Percentiles rank a stretch among this genome's conserved stretches.
phyloP scores from a whole-genome alignment of 257 asterid genomes.

The Solanum ossicruentum region DNA sequence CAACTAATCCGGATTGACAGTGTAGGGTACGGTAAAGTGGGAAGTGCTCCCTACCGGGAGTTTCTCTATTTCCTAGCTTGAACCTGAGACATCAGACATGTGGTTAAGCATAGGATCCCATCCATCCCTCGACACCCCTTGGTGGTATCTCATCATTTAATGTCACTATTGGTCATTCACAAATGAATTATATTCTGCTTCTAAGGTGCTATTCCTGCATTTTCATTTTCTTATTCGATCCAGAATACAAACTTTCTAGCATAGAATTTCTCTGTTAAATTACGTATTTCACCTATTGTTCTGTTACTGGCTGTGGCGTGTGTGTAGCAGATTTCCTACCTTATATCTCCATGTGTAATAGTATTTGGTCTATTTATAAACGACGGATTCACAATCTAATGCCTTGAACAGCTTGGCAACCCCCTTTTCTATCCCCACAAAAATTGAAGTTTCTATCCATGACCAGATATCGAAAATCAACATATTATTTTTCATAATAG shows the following conservation, averaged over 20 bases:
- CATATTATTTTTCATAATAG: background rate
- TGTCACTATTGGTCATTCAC: background rate
- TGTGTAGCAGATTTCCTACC: conserved; percentile 47
- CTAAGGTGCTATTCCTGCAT: background rate
- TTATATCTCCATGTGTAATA: too few relatives aligned
- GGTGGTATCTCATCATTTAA: background rate
- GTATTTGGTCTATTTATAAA: background rate
- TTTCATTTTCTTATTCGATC: background rate
- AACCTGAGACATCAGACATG: background rate
- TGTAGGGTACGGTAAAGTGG: too few relatives aligned
- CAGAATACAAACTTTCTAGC: background rate
- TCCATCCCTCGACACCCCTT: background rate
- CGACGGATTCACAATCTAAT: background rate
- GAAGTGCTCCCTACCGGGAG: background rate
- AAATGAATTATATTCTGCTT: background rate
- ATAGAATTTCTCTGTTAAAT: background rate
- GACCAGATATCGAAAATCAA: background rate
- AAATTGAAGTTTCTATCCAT: background rate
- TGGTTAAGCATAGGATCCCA: background rate
- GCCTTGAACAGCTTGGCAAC: background rate
- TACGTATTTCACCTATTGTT: conserved; percentile 1
- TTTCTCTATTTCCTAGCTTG: background rate
- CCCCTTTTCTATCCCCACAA: background rate
- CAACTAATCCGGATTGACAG: background rate
- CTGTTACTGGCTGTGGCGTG: conserved; percentile 74